Percentiles rank a stretch among this genome's conserved stretches.
These are phyloP conservation scores for Cutaneotrichosporon sp. DNA, from an alignment of 1,284 basidiomycete species.

Conservation along the genomic window DNA sequence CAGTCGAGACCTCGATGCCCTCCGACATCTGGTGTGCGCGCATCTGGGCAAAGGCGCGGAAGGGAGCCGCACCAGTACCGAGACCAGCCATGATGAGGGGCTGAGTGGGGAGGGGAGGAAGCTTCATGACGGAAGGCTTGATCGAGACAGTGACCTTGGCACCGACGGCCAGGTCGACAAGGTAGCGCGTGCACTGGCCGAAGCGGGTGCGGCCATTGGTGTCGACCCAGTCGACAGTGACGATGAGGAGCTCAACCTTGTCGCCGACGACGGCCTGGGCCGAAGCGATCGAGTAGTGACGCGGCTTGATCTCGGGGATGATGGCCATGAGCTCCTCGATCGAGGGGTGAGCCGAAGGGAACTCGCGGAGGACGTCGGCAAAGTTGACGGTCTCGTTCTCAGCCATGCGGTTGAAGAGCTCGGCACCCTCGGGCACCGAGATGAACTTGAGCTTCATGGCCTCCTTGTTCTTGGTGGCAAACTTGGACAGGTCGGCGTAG, in stretches of 20 bases:
- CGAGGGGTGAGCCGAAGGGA: slow-evolving; percentile 74
- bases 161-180: slow-evolving; percentile 76
- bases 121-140: slow-evolving; percentile 99
- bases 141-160: slow-evolving; percentile 96
- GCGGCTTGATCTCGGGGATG: slow-evolving; percentile 89
- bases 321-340: slow-evolving; percentile 83
- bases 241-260: slow-evolving; percentile 88
- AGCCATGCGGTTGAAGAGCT: slow-evolving; percentile 91
- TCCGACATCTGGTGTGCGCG: slow-evolving; percentile 77
- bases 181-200: slow-evolving; percentile 96
- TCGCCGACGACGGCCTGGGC: slow-evolving; percentile 92
- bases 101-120: slow-evolving; percentile 78
- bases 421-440: slow-evolving; percentile 82
- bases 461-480: slow-evolving; percentile 72
- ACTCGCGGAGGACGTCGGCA: slow-evolving; percentile 79
- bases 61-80: slow-evolving; percentile 93
- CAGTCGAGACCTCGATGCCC: slow-evolving; percentile 73
- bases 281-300: slow-evolving; percentile 97
- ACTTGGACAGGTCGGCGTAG: slow-evolving; percentile 80
- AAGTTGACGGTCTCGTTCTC: slow-evolving; percentile 96
- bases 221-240: slow-evolving; percentile 92
- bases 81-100: slow-evolving; percentile 98
- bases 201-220: slow-evolving; percentile 74
- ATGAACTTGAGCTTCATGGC: slow-evolving; percentile 86
- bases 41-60: slow-evolving; percentile 97